phyloP scores from a whole-genome alignment of 2,329 filamentous ascomycete species.

The Nigrospora osmanthi region DNA sequence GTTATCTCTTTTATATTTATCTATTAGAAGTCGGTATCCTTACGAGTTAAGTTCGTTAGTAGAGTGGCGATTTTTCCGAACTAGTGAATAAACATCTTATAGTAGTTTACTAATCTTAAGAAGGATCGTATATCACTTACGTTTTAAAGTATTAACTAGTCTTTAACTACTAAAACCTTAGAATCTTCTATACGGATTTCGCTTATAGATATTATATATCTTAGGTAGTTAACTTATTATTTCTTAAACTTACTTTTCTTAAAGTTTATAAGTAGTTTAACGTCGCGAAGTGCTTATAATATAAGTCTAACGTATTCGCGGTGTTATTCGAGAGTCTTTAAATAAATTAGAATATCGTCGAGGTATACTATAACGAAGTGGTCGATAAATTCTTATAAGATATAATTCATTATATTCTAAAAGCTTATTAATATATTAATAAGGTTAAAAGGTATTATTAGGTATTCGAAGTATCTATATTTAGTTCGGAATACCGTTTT shows the following conservation, averaged over 20 bases:
- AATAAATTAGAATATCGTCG: slow-evolving; percentile 17
- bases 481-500: slow-evolving; percentile 16
- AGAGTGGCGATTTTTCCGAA: too few relatives aligned
- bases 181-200: slow-evolving; percentile 16
- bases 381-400: not conserved
- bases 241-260: slow-evolving; percentile 22
- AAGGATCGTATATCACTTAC: slow-evolving; percentile 15
- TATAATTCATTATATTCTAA: slow-evolving; percentile 9
- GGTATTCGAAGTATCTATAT: slow-evolving; percentile 17
- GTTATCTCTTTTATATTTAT: not conserved
- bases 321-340: slow-evolving; percentile 14
- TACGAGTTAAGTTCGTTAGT: not conserved
- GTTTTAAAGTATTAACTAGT: slow-evolving; percentile 13
- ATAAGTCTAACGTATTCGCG: slow-evolving; percentile 14
- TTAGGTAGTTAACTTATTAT: slow-evolving; percentile 18
- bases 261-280: slow-evolving; percentile 7
- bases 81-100: slow-evolving; percentile 10
- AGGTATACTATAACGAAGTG: slow-evolving; percentile 7
- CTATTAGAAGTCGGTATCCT: not conserved
- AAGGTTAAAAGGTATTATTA: slow-evolving; percentile 17
- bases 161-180: slow-evolving; percentile 14
- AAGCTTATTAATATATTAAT: slow-evolving; percentile 7
- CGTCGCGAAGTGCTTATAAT: not conserved
- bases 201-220: slow-evolving; percentile 16
- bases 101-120: slow-evolving; percentile 24